Base-by-base conservation (phyloP, 495 filamentous ascomycete genomes). In the Pyrenula massariospora region DNA sequence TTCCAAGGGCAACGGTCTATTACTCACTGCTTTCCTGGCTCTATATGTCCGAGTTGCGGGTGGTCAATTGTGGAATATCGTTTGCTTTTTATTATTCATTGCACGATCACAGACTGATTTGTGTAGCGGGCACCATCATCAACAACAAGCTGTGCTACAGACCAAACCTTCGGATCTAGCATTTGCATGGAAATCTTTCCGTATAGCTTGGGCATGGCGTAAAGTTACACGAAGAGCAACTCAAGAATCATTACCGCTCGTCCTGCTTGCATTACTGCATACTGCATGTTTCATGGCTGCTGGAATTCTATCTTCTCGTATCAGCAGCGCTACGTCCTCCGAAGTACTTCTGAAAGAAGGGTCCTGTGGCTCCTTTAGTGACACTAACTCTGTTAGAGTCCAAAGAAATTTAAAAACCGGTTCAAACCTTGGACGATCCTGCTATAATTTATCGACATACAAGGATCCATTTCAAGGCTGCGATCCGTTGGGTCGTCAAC, bases 21-120 rank as follows among this genome's bases (percentile, higher is more conserved):
- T 65, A 1, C 31, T 42, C 8, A 60, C 61, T 24, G 62, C 60
- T 19, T 58, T 65, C 24, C 3, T 62, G 1, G 57, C 60, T 20
- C 55, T 65, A 21, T 65, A 54, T 23, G 60, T 64, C 10, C 36
- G 54, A 19, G 20, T 54, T 8, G 58, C 59, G 3, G 56, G 54
- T 54, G 54, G 25, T 0, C 53, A 57, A 19, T 60, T 62, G 19
- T 65, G 62, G 60, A 56, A 60, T 22, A 54, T 62, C 31, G 3
- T 54, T 2, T 62, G 60, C 25, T 22, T 42, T 42, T 42, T 42
- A 42, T 8, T 42, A 42, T 42, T 42, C 15, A 5, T 42, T 42
- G 15, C 31, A 15, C 31, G 15, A 42, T 42, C 31, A 42, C 31
- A 15, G 31, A 42, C 31, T 42, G 15, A 42, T 5, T 42, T 15